These are phyloP conservation scores for Moringa oleifera DNA, from an alignment of 345 rosid species.

Conservation along the genomic window DNA sequence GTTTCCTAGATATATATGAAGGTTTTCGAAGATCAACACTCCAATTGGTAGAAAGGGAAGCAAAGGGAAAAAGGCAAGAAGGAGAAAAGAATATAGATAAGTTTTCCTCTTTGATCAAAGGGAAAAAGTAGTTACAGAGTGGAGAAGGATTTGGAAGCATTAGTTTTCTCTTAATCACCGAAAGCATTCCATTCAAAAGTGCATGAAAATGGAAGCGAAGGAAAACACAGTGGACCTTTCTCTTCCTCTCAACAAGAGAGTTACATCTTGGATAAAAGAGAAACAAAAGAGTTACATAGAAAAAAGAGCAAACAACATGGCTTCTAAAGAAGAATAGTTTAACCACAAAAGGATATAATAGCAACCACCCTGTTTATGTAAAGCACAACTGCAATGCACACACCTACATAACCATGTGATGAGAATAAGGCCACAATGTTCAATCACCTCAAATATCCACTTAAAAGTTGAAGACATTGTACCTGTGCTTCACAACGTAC, in stretches of 20 bases:
- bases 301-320: not conserved
- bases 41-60: not conserved
- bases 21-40: not conserved
- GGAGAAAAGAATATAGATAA: not conserved
- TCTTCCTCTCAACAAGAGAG: not conserved
- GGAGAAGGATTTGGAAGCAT: not conserved
- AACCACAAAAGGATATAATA: not conserved
- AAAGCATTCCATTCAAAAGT: not conserved
- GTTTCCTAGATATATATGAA: too few relatives aligned
- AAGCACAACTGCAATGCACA: not conserved
- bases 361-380: not conserved
- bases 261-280: not conserved
- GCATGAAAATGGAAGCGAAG: not conserved
- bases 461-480: slow-evolving; percentile 14
- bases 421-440: not conserved
- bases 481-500: slow-evolving; percentile 97
- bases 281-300: not conserved
- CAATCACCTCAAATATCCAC: not conserved
- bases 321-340: too few relatives aligned
- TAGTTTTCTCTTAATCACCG: not conserved
- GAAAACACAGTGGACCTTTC: not conserved
- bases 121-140: too few relatives aligned
- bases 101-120: too few relatives aligned
- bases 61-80: not conserved
- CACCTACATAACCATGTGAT: not conserved